Evolutionary conservation across 2,329 filamentous ascomycete genomes (phyloP).

Genomic region (Hansfordia pulvinata): DNA sequence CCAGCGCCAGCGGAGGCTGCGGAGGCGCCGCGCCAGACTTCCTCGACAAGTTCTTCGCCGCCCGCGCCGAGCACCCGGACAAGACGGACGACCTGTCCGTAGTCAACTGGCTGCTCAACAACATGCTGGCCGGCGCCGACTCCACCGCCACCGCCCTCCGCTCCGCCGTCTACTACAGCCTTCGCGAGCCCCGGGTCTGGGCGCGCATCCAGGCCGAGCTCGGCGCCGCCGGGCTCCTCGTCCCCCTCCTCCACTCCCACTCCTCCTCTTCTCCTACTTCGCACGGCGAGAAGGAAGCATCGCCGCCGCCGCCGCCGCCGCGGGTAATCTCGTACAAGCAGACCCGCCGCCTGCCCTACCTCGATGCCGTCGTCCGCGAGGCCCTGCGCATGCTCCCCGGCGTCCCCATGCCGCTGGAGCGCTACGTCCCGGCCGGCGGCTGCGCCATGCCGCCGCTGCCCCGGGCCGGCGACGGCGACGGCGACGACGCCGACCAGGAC

Average conservation of each 20-base stretch:
- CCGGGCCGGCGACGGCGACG: no score
- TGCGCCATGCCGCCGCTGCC: no score
- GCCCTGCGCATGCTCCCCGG: slow-evolving; percentile 29
- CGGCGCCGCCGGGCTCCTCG: slow-evolving; percentile 12
- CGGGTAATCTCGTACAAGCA: slow-evolving; percentile 12
- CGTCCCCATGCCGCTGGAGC: slow-evolving; percentile 25
- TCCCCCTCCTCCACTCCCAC: no score
- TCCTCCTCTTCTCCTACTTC: no score
- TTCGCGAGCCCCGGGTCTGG: slow-evolving; percentile 13
- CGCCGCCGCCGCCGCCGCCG: slow-evolving; percentile 2
- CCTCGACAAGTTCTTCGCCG: slow-evolving; percentile 13
- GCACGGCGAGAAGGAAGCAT: no score
- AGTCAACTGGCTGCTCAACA: slow-evolving; percentile 9
- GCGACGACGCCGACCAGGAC: no score
- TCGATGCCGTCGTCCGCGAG: slow-evolving; percentile 34
- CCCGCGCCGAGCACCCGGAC: slow-evolving; percentile 12
- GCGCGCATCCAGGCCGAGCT: slow-evolving; percentile 23
- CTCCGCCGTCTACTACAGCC: slow-evolving; percentile 15
- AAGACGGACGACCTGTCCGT: slow-evolving; percentile 7
- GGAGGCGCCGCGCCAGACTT: slow-evolving; percentile 7
- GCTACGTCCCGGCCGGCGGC: slow-evolving; percentile 26
- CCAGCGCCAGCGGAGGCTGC: background rate
- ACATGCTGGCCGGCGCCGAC: slow-evolving; percentile 20
- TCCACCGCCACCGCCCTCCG: slow-evolving; percentile 20
- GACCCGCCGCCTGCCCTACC: slow-evolving; percentile 22